A percentile compares a stretch with the other conserved stretches of the same genome.
These are phyloP conservation scores for Cercophora sp. DNA, from an alignment of 495 filamentous ascomycete genomes.

Conservation along the genomic window DNA sequence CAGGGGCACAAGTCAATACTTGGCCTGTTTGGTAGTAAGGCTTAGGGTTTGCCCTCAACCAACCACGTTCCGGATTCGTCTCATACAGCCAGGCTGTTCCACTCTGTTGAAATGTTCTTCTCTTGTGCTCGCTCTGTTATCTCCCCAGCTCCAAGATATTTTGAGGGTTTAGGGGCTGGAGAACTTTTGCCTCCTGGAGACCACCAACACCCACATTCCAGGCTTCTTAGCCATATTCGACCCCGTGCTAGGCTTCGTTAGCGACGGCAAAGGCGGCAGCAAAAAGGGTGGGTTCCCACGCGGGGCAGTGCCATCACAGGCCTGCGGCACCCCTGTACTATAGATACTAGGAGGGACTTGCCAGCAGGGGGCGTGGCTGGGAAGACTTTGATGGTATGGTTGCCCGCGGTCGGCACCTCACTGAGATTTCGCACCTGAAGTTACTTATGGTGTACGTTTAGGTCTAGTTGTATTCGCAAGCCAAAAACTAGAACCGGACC, in stretches of 20 bases:
- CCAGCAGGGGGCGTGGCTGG: no score
- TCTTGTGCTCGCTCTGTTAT: constrained; percentile 1
- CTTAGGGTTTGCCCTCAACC: background rate
- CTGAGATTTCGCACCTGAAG: no score
- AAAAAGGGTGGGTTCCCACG: background rate
- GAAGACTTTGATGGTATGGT: no score
- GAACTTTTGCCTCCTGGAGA: constrained; percentile 2
- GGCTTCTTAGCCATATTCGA: constrained; percentile 2
- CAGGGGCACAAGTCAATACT: constrained; percentile 2
- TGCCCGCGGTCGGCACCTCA: no score
- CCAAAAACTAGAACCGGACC: no score
- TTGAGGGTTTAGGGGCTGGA: constrained; percentile 1
- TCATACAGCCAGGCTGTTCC: constrained; percentile 1
- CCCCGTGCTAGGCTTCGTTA: constrained; percentile 1
- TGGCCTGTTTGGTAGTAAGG: constrained; percentile 2
- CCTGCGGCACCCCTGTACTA: no score
- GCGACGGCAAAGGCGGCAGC: constrained; percentile 1
- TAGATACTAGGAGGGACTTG: no score
- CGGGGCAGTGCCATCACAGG: no score
- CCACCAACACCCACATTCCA: constrained; percentile 1
- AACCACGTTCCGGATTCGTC: constrained; percentile 1
- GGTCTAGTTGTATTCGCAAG: no score
- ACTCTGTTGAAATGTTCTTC: constrained; percentile 2
- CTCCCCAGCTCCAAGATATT: constrained; percentile 2
- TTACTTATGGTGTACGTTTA: no score